Conservation (phyloP, 169 alveolate genomes). For the Cryptosporidium xiaoi region DNA sequence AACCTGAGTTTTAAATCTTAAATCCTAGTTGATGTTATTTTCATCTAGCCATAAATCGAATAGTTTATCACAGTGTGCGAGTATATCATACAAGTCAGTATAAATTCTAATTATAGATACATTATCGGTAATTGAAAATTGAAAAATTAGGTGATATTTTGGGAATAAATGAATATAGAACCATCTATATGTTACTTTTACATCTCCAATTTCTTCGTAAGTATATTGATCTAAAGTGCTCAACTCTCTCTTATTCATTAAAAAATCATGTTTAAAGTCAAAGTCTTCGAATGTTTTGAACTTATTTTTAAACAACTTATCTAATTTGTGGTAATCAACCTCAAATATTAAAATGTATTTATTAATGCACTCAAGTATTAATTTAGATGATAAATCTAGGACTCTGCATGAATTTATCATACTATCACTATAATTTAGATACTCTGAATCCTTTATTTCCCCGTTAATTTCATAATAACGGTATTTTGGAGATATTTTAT, state of each 20-base stretch:
- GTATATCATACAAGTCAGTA: slow-evolving; percentile 40
- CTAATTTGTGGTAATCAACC: neutral
- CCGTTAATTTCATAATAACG: neutral
- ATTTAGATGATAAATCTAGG: slow-evolving; percentile 9
- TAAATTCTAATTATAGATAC: slow-evolving; percentile 10
- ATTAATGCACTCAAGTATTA: slow-evolving; percentile 1
- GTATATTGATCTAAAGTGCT: neutral
- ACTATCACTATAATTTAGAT: neutral
- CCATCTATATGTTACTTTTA: slow-evolving; percentile 32
- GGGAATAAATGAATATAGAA: slow-evolving; percentile 46
- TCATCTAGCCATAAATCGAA: slow-evolving; percentile 23
- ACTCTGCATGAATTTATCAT: slow-evolving; percentile 20
- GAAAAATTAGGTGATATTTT: slow-evolving; percentile 28
- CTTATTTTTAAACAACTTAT: neutral
- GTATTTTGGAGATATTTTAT: neutral
- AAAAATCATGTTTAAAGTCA: slow-evolving; percentile 66
- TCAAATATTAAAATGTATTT: slow-evolving; percentile 14
- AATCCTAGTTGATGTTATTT: neutral
- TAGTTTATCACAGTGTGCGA: slow-evolving; percentile 42
- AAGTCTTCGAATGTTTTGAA: slow-evolving; percentile 15
- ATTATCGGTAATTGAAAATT: slow-evolving; percentile 38
- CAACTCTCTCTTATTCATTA: neutral
- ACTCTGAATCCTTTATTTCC: neutral
- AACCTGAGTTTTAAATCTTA: too few species aligned
- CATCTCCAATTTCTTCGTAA: neutral